phyloP scores from a whole-genome alignment of 305 asterid genomes.

The Fraxinus dipetala region DNA sequence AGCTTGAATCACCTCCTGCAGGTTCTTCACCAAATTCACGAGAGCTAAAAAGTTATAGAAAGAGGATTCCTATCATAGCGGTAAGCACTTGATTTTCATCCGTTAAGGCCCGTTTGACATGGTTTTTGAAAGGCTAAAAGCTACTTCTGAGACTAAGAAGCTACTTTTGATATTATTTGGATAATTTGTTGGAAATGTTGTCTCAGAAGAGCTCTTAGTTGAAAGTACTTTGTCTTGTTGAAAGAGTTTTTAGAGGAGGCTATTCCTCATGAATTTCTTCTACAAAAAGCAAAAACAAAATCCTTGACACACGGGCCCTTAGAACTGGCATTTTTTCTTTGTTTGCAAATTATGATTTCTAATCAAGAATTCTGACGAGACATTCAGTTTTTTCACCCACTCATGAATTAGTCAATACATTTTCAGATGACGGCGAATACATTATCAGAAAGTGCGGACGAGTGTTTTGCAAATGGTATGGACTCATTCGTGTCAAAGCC shows the following conservation, averaged over 20 bases:
- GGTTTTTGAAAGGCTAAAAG: not conserved
- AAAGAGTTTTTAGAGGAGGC: not conserved
- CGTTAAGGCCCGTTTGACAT: not conserved
- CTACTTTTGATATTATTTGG: not conserved
- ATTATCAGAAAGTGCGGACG: slow-evolving; percentile 77
- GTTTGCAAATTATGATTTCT: not conserved
- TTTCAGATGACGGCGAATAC: slow-evolving; percentile 94
- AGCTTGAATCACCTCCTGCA: slow-evolving; percentile 37
- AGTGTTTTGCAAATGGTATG: slow-evolving; percentile 90
- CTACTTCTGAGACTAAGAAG: not conserved
- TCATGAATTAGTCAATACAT: not conserved
- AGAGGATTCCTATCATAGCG: slow-evolving; percentile 69
- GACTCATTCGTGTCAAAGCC: slow-evolving; percentile 92
- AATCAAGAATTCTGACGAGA: not conserved
- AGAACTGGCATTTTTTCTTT: not conserved
- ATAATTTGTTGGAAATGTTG: not conserved
- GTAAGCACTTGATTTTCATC: slow-evolving; percentile 34
- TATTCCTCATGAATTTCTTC: not conserved
- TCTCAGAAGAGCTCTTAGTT: not conserved
- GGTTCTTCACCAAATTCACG: slow-evolving; percentile 28
- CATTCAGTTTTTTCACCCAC: not conserved
- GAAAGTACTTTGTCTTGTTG: not conserved
- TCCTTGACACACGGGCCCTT: not conserved
- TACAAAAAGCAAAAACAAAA: not conserved
- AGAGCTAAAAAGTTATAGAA: slow-evolving; percentile 24